These are phyloP conservation scores for Penstemon davidsonii DNA, from an alignment of 257 asterid species.

Conservation along the genomic window DNA sequence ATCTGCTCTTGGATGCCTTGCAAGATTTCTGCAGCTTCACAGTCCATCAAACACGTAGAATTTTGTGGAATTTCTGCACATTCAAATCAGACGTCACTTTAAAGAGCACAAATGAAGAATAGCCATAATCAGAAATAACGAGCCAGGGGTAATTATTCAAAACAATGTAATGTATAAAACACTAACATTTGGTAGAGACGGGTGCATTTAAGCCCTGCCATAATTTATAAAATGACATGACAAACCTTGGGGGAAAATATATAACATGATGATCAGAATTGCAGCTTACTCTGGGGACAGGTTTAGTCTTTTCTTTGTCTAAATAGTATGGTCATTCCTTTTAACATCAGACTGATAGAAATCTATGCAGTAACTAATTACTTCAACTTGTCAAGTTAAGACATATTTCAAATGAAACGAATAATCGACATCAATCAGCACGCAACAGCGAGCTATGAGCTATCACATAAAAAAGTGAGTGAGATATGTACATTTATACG, in stretches of 20 bases:
- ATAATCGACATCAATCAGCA: not conserved
- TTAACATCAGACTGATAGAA: not conserved
- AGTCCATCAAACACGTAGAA: slow-evolving; percentile 78
- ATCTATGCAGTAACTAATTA: slow-evolving; percentile 6
- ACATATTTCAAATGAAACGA: not conserved
- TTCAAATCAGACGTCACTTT: slow-evolving; percentile 27
- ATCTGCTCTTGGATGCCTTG: slow-evolving; percentile 75
- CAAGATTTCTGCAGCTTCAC: slow-evolving; percentile 82
- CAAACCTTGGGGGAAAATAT: slow-evolving; percentile 10
- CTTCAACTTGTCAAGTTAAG: slow-evolving; percentile 11
- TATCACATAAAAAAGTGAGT: not conserved
- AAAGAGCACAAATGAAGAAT: slow-evolving; percentile 22
- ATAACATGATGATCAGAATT: not conserved
- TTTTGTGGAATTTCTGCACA: slow-evolving; percentile 62
- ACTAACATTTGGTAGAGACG: slow-evolving; percentile 6
- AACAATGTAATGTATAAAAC: slow-evolving; percentile 11
- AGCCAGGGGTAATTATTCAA: slow-evolving; percentile 4
- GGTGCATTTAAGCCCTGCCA: slow-evolving; percentile 22
- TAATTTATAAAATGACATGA: not conserved
- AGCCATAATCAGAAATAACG: slow-evolving; percentile 15
- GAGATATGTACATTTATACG: too few relatives aligned
- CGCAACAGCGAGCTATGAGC: not conserved
- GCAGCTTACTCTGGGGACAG: not conserved
- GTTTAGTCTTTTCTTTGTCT: slow-evolving; percentile 2
- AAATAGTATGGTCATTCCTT: not conserved